phyloP scores from a whole-genome alignment of 345 rosid species.

The Salix koriyanagi region DNA sequence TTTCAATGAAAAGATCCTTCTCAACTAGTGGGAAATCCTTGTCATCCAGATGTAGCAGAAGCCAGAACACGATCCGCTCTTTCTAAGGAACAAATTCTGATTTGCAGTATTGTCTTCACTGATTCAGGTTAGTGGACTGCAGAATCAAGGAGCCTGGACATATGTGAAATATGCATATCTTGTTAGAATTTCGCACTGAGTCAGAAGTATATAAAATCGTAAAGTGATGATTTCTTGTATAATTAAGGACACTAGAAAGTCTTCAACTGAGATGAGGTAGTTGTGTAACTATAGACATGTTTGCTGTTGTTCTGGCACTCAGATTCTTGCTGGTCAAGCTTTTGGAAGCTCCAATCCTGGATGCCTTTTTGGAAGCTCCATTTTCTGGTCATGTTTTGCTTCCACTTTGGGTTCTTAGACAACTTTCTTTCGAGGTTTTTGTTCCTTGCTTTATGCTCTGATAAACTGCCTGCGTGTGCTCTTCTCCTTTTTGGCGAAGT shows the following conservation, averaged over 20 bases:
- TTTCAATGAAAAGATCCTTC: slow-evolving; percentile 37
- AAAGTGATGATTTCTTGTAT: not conserved
- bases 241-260: not conserved
- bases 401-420: not conserved
- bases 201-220: not conserved
- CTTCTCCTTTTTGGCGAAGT: not conserved
- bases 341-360: not conserved
- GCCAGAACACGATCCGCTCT: slow-evolving; percentile 25
- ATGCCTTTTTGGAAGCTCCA: too few relatives aligned
- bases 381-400: not conserved
- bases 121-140: not conserved
- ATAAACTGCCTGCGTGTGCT: not conserved
- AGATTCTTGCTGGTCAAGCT: not conserved
- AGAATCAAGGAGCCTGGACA: not conserved
- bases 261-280: not conserved
- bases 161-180: not conserved
- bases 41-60: slow-evolving; percentile 29
- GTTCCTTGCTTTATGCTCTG: not conserved
- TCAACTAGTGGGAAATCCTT: slow-evolving; percentile 36
- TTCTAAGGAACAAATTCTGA: not conserved
- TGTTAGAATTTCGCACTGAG: not conserved
- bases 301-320: not conserved
- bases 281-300: not conserved
- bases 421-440: not conserved
- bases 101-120: not conserved